Evolutionary conservation across 1,139 yeast genomes (phyloP).

Genomic region (Kodamaea alishanica): DNA sequence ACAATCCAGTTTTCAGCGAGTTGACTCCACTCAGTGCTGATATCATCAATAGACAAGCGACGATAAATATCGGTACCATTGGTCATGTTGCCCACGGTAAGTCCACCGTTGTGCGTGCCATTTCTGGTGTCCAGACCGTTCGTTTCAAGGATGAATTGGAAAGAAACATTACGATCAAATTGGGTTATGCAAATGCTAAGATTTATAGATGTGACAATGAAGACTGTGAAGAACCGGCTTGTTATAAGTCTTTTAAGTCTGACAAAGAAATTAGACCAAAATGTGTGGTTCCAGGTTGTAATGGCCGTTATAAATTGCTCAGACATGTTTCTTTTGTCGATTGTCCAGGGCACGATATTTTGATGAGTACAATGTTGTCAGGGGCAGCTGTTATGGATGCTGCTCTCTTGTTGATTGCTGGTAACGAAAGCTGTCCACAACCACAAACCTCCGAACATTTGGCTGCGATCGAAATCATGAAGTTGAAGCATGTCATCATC

Average conservation of each 20-base stretch:
- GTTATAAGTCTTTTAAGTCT: constrained; percentile 90
- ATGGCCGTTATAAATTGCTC: constrained; percentile 80
- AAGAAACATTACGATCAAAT: constrained; percentile 96
- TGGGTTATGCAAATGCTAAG: constrained; percentile 98
- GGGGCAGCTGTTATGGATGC: constrained; percentile 99
- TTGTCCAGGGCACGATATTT: constrained; percentile 99
- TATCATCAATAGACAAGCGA: constrained; percentile 97
- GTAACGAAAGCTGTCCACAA: constrained; percentile 99
- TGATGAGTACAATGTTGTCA: constrained; percentile 99
- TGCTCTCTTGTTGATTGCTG: constrained; percentile 91
- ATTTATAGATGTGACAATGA: constrained; percentile 90
- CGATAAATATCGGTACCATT: constrained; percentile 97
- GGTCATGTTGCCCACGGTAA: constrained; percentile 99
- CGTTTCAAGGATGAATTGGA: constrained; percentile 98
- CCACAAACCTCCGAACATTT: constrained; percentile 99
- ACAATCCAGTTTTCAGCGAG: constrained; percentile 71
- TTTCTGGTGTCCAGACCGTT: constrained; percentile 97
- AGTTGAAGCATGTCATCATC: constrained; percentile 92
- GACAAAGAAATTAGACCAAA: constrained; percentile 93
- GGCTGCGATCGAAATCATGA: constrained; percentile 99
- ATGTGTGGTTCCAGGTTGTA: constrained; percentile 80
- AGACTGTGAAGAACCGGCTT: constrained; percentile 88
- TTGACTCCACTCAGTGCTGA: constrained; percentile 90
- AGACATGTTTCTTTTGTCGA: constrained; percentile 99
- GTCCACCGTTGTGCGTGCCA: constrained; percentile 97